Evolutionary conservation across 1,284 basidiomycete species (phyloP).

Genomic region (Fomitopsis pinicola): DNA sequence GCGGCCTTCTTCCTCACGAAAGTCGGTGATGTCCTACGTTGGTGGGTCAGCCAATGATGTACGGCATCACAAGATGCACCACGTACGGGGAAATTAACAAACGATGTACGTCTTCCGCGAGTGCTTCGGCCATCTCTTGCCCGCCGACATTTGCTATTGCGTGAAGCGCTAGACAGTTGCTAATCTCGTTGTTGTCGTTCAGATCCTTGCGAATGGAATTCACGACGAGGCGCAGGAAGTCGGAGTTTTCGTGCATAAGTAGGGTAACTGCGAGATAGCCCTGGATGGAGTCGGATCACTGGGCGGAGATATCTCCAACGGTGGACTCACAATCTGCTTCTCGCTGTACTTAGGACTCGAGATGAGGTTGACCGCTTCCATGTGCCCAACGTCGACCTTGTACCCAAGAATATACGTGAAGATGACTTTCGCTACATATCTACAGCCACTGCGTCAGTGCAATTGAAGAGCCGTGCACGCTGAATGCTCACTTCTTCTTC

Average conservation of each 20-base stretch:
- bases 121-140: slow-evolving; percentile 96
- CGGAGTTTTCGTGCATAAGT: slow-evolving; percentile 98
- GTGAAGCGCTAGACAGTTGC: slow-evolving; percentile 95
- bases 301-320: background rate
- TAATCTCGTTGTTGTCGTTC: slow-evolving; percentile 91
- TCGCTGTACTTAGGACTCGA: slow-evolving; percentile 95
- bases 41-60: background rate
- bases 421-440: slow-evolving; percentile 94
- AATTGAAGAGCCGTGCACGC: slow-evolving; percentile 1
- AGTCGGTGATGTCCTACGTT: slow-evolving; percentile 79
- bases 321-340: slow-evolving; percentile 89
- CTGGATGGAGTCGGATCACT: slow-evolving; percentile 34
- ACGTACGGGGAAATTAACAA: slow-evolving; percentile 93
- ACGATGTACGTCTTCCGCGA: slow-evolving; percentile 91
- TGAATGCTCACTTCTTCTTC: slow-evolving; percentile 86
- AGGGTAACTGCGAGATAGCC: slow-evolving; percentile 97
- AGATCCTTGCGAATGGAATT: slow-evolving; percentile 98
- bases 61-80: background rate
- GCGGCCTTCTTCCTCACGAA: slow-evolving; percentile 99
- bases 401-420: slow-evolving; percentile 99
- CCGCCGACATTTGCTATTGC: slow-evolving; percentile 98
- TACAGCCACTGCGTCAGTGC: slow-evolving; percentile 27
- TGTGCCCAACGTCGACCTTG: slow-evolving; percentile 97
- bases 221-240: slow-evolving; percentile 92
- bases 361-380: slow-evolving; percentile 99